Conservation (phyloP, 2,329 filamentous ascomycete genomes). For the Cadophora malorum region DNA sequence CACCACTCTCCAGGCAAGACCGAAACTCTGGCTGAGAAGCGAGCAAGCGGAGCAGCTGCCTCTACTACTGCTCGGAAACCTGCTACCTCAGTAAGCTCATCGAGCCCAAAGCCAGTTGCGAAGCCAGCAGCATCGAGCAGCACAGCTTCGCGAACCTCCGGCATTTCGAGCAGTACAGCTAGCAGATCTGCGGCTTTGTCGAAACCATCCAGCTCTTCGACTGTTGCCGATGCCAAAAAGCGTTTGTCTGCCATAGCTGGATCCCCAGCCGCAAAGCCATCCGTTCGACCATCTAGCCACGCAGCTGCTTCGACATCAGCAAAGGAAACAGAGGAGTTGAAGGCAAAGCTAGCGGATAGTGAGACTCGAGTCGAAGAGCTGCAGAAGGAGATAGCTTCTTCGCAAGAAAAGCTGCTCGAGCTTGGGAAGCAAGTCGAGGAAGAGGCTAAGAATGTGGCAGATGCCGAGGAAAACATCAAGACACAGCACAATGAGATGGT, state of each 20-base stretch:
- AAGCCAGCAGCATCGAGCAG: slow-evolving; percentile 50
- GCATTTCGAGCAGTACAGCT: slow-evolving; percentile 45
- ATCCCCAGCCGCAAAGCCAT: slow-evolving; percentile 49
- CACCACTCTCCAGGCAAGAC: slow-evolving; percentile 39
- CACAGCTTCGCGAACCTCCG: slow-evolving; percentile 42
- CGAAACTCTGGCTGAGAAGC: slow-evolving; percentile 42
- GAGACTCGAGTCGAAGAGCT: slow-evolving; percentile 63
- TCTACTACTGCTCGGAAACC: slow-evolving; percentile 45
- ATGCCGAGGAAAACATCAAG: slow-evolving; percentile 50
- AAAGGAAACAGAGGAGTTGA: slow-evolving; percentile 66
- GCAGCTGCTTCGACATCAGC: slow-evolving; percentile 42
- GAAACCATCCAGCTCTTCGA: slow-evolving; percentile 46
- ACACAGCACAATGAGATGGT: slow-evolving; percentile 55
- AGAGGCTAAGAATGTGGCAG: slow-evolving; percentile 47
- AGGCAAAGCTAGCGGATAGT: slow-evolving; percentile 62
- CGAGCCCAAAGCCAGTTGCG: slow-evolving; percentile 47
- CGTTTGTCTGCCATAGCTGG: slow-evolving; percentile 59
- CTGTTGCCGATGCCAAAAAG: slow-evolving; percentile 60
- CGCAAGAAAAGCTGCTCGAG: slow-evolving; percentile 61
- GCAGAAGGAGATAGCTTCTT: slow-evolving; percentile 61
- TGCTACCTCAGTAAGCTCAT: slow-evolving; percentile 38
- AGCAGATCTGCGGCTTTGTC: slow-evolving; percentile 44
- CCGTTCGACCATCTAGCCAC: slow-evolving; percentile 45
- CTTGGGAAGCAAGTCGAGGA: slow-evolving; percentile 59
- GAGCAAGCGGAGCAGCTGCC: slow-evolving; percentile 34